phyloP scores from a whole-genome alignment of 768 basidiomycete genomes.

The Tylopilus sp. region DNA sequence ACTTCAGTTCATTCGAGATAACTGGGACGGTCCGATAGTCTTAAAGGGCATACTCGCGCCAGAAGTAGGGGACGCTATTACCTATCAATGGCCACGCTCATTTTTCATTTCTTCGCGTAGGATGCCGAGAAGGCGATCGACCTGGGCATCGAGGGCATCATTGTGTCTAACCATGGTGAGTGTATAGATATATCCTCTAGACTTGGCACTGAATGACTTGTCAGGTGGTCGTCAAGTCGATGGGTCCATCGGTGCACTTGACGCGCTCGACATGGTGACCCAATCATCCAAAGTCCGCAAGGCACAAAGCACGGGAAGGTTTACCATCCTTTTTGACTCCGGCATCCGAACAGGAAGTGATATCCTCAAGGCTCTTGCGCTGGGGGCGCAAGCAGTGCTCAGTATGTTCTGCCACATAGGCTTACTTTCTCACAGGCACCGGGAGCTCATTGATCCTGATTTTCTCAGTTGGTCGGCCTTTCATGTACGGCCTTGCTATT shows the following conservation, averaged over 20 bases:
- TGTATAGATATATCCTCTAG: neutral
- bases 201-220: neutral
- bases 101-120: constrained; percentile 2
- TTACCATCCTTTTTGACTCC: constrained; percentile 69
- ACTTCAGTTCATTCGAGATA: constrained; percentile 27
- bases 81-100: neutral
- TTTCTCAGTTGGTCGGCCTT: constrained; percentile 37
- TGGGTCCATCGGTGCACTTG: constrained; percentile 71
- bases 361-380: constrained; percentile 51
- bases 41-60: neutral
- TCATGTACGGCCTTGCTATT: constrained; percentile 47
- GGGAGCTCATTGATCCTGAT: neutral
- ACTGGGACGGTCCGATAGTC: constrained; percentile 46
- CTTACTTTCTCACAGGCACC: neutral
- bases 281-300: constrained; percentile 53
- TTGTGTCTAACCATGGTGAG: constrained; percentile 79
- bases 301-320: constrained; percentile 55
- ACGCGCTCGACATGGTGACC: constrained; percentile 66
- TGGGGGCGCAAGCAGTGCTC: constrained; percentile 54
- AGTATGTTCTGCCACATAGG: constrained; percentile 23
- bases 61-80: neutral
- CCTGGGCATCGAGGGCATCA: constrained; percentile 62
- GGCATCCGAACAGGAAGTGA: constrained; percentile 56
- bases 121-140: constrained; percentile 60
- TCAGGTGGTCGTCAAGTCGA: constrained; percentile 74